Conservation (phyloP, 2,329 filamentous ascomycete species). For the Apiospora saccharicola region DNA sequence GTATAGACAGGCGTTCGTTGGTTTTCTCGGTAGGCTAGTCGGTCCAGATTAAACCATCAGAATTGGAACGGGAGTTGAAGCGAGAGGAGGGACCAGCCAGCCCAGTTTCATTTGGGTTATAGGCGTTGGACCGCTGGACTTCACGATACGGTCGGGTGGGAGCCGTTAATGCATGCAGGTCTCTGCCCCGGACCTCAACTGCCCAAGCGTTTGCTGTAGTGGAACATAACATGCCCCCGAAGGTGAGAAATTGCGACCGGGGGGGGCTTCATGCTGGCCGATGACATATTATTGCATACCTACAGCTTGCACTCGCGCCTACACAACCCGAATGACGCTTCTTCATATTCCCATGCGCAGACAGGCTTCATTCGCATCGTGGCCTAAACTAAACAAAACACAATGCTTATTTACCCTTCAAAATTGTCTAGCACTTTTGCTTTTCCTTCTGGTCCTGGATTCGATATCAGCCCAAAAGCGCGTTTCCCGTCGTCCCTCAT, state of each 20-base stretch:
- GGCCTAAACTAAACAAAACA: not conserved
- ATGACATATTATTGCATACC: constrained; percentile 9
- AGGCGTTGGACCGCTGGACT: constrained; percentile 2
- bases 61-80: not conserved
- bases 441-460: not conserved
- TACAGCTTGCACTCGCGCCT: not conserved
- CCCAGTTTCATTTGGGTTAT: constrained; percentile 17
- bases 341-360: not conserved
- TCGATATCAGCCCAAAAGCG: not conserved
- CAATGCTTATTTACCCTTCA: not conserved
- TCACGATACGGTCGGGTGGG: constrained; percentile 16
- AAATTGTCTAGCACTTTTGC: not conserved
- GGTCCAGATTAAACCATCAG: not conserved
- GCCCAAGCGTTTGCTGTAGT: constrained; percentile 12
- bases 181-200: constrained; percentile 2
- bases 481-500: not conserved
- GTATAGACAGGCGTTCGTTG: not conserved
- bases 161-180: constrained; percentile 10
- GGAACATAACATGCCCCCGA: constrained; percentile 5
- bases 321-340: not conserved
- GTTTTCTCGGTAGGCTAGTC: not conserved
- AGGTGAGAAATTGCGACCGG: not conserved
- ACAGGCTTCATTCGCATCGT: not conserved
- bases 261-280: not conserved
- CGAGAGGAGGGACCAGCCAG: not conserved